phyloP scores from a whole-genome alignment of 192 early-diverging fungal genomes.

The Rhizophlyctis rosea region DNA sequence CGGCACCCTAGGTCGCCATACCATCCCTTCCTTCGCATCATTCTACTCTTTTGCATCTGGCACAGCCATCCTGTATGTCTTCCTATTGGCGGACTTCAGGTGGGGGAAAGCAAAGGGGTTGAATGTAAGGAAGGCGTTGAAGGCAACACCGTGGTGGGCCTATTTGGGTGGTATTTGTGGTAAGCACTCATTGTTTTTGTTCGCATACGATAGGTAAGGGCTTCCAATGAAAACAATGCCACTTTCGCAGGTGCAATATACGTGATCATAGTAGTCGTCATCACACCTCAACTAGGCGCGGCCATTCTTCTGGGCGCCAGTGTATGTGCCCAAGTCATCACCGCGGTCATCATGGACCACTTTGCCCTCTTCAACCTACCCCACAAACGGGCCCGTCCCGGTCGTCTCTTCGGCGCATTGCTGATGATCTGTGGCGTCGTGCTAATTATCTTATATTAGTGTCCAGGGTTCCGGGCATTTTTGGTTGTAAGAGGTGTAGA shows the following conservation, averaged over 20 bases:
- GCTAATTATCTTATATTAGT: slow-evolving; percentile 24
- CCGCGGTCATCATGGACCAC: slow-evolving; percentile 51
- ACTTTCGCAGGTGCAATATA: slow-evolving; percentile 48
- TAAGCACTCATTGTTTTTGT: too few relatives aligned
- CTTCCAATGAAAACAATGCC: too few relatives aligned
- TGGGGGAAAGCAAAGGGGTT: too few relatives aligned
- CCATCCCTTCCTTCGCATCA: slow-evolving; percentile 7
- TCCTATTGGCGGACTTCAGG: too few relatives aligned
- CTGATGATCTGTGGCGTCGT: slow-evolving; percentile 23
- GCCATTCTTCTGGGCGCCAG: slow-evolving; percentile 48
- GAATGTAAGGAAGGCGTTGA: too few relatives aligned
- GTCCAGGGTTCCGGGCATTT: too few relatives aligned
- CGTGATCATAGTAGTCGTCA: slow-evolving; percentile 51
- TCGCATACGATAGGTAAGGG: too few relatives aligned
- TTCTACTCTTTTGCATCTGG: slow-evolving; percentile 15
- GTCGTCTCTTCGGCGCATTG: slow-evolving; percentile 34
- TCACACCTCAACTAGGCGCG: slow-evolving; percentile 49
- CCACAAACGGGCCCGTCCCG: slow-evolving; percentile 36
- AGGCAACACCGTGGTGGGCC: slow-evolving; percentile 44
- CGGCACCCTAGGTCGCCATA: slow-evolving; percentile 14
- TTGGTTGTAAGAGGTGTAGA: too few relatives aligned
- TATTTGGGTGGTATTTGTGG: slow-evolving; percentile 56
- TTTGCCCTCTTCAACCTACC: slow-evolving; percentile 48
- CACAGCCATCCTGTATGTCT: background rate
- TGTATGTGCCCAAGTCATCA: slow-evolving; percentile 49